These are phyloP conservation scores for Epichloe bromicola DNA, from an alignment of 2,329 filamentous ascomycete species.

Conservation along the genomic window DNA sequence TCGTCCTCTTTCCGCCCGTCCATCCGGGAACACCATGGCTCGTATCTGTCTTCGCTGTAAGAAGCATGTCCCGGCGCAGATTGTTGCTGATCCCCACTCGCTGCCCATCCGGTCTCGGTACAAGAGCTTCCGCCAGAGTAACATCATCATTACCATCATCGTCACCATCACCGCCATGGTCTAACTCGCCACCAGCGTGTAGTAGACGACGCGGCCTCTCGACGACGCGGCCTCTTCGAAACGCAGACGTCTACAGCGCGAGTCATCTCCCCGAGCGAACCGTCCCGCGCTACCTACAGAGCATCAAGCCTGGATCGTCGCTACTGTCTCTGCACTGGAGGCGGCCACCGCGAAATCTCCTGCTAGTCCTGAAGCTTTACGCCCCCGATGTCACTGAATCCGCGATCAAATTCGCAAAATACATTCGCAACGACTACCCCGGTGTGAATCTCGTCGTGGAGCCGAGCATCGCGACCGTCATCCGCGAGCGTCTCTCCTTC, in stretches of 20 bases:
- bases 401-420: constrained; percentile 46
- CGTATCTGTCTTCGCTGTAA: neutral
- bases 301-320: constrained; percentile 34
- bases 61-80: constrained; percentile 10
- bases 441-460: constrained; percentile 75
- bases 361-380: constrained; percentile 46
- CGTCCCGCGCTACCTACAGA: constrained; percentile 23
- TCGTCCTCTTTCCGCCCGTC: neutral
- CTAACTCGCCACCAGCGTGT: neutral
- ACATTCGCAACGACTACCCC: constrained; percentile 70
- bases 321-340: constrained; percentile 43
- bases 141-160: neutral
- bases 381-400: constrained; percentile 39
- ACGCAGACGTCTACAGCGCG: constrained; percentile 18
- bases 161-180: neutral
- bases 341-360: constrained; percentile 40
- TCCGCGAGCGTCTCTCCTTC: constrained; percentile 59
- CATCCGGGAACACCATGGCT: neutral
- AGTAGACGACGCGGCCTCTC: constrained; percentile 31
- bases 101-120: neutral
- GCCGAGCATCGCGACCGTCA: constrained; percentile 53
- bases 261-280: constrained; percentile 21
- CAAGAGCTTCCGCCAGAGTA: neutral
- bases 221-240: constrained; percentile 27
- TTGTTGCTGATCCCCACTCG: neutral